A percentile compares a stretch with the other conserved stretches of the same genome.
These are phyloP conservation scores for Blastosporella zonata DNA, from an alignment of 1,284 basidiomycete species.

Conservation along the genomic window DNA sequence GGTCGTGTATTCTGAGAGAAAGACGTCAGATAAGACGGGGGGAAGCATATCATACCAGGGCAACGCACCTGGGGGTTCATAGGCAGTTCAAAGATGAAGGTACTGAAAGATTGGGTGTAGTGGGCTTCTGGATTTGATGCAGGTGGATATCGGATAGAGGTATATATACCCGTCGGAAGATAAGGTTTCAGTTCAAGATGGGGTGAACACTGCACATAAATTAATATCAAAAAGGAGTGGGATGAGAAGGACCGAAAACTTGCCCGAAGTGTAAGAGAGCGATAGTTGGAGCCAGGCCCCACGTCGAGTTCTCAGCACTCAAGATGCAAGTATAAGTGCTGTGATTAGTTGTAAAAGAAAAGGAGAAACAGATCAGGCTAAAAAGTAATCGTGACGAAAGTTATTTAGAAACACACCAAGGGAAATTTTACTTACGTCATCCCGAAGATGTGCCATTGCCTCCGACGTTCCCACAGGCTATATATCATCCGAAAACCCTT, in stretches of 20 bases:
- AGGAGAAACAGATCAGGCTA: too few species aligned
- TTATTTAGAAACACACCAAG: too few species aligned
- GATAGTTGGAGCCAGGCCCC: background rate
- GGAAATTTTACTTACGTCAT: too few species aligned
- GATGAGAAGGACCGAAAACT: background rate
- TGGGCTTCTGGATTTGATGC: background rate
- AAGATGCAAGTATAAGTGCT: too few species aligned
- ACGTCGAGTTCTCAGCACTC: background rate
- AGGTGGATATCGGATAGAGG: background rate
- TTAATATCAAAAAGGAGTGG: background rate
- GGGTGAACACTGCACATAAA: background rate
- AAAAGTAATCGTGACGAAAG: too few species aligned
- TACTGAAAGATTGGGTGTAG: background rate
- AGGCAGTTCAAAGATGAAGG: background rate
- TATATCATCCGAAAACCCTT: too few species aligned
- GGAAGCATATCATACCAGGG: background rate
- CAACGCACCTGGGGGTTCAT: slow-evolving; percentile 16
- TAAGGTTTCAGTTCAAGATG: slow-evolving; percentile 4
- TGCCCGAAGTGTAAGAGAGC: background rate
- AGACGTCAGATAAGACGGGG: background rate
- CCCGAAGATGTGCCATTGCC: too few species aligned
- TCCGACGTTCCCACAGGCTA: too few species aligned
- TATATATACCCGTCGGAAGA: slow-evolving; percentile 16
- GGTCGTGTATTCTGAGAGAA: slow-evolving; percentile 6
- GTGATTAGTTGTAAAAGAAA: background rate